Conservation (phyloP, 2,329 filamentous ascomycete species). For the Ascosphaera pollenicola region DNA sequence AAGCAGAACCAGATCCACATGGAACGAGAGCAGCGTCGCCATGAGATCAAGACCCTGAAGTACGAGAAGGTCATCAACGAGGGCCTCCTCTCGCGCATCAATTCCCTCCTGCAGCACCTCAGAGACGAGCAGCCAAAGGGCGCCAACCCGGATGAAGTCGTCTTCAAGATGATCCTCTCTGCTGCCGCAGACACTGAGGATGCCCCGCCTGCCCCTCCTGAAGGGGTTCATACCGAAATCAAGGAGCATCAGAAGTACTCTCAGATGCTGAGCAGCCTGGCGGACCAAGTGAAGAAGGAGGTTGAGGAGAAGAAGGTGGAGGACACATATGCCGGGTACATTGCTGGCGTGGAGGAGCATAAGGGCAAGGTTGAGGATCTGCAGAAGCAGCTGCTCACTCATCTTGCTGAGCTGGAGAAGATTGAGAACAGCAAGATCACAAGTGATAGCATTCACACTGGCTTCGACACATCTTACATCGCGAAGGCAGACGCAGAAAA, state of each 20-base stretch:
- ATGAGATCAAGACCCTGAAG: conserved; percentile 75
- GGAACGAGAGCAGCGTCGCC: conserved; percentile 63
- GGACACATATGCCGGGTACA: conserved; percentile 51
- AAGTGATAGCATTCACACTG: conserved; percentile 68
- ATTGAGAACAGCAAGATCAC: conserved; percentile 82
- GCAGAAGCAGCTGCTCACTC: conserved; percentile 50
- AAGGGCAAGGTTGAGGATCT: conserved; percentile 54
- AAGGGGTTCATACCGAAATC: conserved; percentile 54
- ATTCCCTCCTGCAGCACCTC: conserved; percentile 51
- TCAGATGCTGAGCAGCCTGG: conserved; percentile 93
- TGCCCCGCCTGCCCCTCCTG: conserved; percentile 54
- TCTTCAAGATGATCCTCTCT: conserved; percentile 79
- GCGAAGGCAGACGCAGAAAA: conserved; percentile 30
- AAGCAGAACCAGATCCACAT: conserved; percentile 96
- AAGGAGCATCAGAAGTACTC: conserved; percentile 66
- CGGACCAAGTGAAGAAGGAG: conserved; percentile 80
- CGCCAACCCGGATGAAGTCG: conserved; percentile 50
- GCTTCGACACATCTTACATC: conserved; percentile 74
- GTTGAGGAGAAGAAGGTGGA: conserved; percentile 54
- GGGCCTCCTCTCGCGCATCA: conserved; percentile 66
- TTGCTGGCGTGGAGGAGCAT: conserved; percentile 57
- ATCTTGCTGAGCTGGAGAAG: conserved; percentile 62
- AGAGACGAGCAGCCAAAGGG: conserved; percentile 45
- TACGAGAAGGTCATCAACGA: conserved; percentile 86
- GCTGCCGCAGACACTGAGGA: conserved; percentile 46